Evolutionary conservation across 805 yeast species (phyloP).

Genomic region (Starmerella ratchasimensis): DNA sequence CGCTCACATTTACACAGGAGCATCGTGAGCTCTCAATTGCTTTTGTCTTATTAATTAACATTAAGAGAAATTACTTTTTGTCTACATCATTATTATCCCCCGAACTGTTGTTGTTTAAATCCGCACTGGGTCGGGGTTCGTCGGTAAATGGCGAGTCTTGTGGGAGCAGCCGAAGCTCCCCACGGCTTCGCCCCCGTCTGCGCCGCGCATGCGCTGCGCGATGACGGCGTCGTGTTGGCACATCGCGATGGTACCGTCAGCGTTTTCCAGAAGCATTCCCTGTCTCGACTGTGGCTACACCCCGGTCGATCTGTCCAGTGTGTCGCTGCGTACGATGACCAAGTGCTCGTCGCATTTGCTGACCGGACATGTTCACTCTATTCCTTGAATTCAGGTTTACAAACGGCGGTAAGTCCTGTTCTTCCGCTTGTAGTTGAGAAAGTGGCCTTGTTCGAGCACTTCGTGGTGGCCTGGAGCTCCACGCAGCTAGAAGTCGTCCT

Average conservation of each 20-base stretch:
- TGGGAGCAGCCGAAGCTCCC: background rate
- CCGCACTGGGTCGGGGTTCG: too few relatives aligned
- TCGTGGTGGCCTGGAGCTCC: slow-evolving; percentile 7
- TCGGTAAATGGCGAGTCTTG: too few relatives aligned
- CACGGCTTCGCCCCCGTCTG: background rate
- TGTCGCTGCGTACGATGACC: slow-evolving; percentile 1
- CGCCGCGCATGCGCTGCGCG: background rate
- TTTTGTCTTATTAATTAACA: too few relatives aligned
- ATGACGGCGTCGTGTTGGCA: slow-evolving; percentile 1
- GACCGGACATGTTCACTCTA: background rate
- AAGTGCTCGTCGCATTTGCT: slow-evolving; percentile 3
- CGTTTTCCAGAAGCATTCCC: background rate
- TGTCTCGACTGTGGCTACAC: slow-evolving; percentile 5
- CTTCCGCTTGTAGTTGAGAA: slow-evolving; percentile 1
- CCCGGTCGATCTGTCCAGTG: slow-evolving; percentile 6
- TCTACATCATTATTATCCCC: too few relatives aligned
- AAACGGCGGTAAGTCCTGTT: background rate
- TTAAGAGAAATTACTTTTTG: too few relatives aligned
- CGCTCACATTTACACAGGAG: background rate
- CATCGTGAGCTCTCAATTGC: too few relatives aligned
- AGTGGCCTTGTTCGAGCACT: slow-evolving; percentile 11
- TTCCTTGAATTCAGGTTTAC: slow-evolving; percentile 7
- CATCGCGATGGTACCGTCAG: slow-evolving; percentile 8
- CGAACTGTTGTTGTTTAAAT: too few relatives aligned
- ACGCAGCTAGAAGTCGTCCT: background rate